Evolutionary conservation across 805 yeast species (phyloP), one percentile per base, ranked within the genome.

Genomic region (Phaffomyces opuntiae): DNA sequence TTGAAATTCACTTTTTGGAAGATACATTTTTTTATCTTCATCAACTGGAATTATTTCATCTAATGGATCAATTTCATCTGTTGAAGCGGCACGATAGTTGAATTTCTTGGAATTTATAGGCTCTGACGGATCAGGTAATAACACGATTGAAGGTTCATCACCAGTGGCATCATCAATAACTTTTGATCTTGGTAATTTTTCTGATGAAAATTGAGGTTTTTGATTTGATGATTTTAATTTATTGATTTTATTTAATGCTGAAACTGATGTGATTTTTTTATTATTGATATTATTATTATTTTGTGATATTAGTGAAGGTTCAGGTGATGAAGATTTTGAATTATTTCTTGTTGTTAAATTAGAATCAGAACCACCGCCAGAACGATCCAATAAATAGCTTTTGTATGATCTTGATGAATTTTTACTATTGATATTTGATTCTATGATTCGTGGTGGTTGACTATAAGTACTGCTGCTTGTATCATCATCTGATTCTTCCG

Each of bases 91-190:
- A 9, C 26, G 34, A 37, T 43, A 47, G 21, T 16, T 34, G 38
- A 47, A 47, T 42, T 33, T 62, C 37, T 27, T 49, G 5, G 44
- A 34, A 16, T 32, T 8, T 3, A 39, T 17, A 1, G 41, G 32
- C 25, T 45, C 42, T 17, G 56, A 69, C 11, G 36, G 37, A 9
- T 79, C 81, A 7, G 75, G 78, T 0, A 81, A 74, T 50, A 84
- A 74, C 59, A 72, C 66, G 35, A 81, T 79, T 0, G 88, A 75
- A 1, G 87, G 87, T 50, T 79, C 76, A 51, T 75, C 76, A 9
- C 86, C 89, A 19, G 75, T 76, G 0, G 83, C 87, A 49, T 81
- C 83, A 47, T 81, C 87, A 40, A 80, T 65, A 1, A 84, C 73
- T 49, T 73, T 78, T 0, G 91, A 77, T 49, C 77, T 73, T 1